Percentiles rank a stretch among this genome's conserved stretches.
These are phyloP conservation scores for Crithidia fasciculata DNA, from an alignment of 208 protist species.

Conservation along the genomic window DNA sequence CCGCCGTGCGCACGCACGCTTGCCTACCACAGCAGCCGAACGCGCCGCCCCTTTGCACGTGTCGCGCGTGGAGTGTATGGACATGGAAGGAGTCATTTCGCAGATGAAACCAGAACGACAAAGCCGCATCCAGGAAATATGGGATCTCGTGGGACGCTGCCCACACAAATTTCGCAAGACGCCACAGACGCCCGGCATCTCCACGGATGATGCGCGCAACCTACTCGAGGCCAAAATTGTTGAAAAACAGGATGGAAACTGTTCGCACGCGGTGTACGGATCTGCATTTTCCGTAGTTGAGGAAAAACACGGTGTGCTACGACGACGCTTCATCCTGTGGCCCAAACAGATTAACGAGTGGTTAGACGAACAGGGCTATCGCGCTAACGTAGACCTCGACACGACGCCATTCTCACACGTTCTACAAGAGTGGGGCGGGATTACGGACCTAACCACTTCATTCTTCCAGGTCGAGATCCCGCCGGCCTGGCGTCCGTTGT, in stretches of 20 bases:
- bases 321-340: slow-evolving; percentile 27
- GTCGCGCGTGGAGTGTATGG: neutral
- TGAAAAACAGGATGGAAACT: slow-evolving; percentile 1
- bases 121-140: neutral
- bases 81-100: neutral
- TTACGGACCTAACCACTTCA: slow-evolving; percentile 22
- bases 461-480: slow-evolving; percentile 3
- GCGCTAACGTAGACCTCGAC: neutral
- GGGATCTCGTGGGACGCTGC: neutral
- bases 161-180: neutral
- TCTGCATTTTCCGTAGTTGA: slow-evolving; percentile 20
- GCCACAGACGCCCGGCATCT: neutral
- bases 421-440: slow-evolving; percentile 11
- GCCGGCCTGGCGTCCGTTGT: neutral
- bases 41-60: slow-evolving; percentile 9
- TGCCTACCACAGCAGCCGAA: slow-evolving; percentile 7
- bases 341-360: slow-evolving; percentile 20
- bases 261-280: neutral
- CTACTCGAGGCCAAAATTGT: slow-evolving; percentile 1
- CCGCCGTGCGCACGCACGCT: slow-evolving; percentile 5
- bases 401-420: slow-evolving; percentile 3
- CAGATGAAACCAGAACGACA: neutral
- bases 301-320: slow-evolving; percentile 12
- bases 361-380: slow-evolving; percentile 17
- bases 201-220: neutral